These are phyloP conservation scores for Pezicula radicicola DNA, from an alignment of 2,329 filamentous ascomycete genomes.

Conservation along the genomic window DNA sequence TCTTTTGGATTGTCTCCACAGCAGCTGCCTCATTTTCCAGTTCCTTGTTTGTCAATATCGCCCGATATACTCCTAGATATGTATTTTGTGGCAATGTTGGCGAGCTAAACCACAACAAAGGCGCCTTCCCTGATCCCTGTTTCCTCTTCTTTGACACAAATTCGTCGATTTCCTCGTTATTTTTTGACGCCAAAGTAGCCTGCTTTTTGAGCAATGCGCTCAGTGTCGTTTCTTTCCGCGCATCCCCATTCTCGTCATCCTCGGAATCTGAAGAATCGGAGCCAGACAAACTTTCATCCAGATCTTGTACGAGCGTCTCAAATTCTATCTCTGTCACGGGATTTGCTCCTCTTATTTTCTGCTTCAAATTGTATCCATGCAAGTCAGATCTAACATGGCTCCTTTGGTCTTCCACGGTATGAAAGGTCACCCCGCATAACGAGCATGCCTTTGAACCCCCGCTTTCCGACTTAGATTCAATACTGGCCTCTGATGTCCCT, in stretches of 20 bases:
- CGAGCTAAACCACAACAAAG: conserved; percentile 83
- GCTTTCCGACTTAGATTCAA: conserved; percentile 33
- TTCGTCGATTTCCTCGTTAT: conserved; percentile 42
- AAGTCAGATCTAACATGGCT: conserved; percentile 86
- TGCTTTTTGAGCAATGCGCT: conserved; percentile 79
- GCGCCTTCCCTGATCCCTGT: conserved; percentile 61
- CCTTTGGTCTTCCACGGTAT: conserved; percentile 75
- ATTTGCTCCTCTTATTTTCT: conserved; percentile 72
- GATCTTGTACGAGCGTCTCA: conserved; percentile 76
- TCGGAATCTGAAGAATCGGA: conserved; percentile 72
- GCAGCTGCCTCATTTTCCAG: conserved; percentile 60
- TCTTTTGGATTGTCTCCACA: conserved; percentile 66
- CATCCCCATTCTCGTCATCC: conserved; percentile 53
- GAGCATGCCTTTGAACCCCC: conserved; percentile 72
- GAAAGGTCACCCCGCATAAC: conserved; percentile 72
- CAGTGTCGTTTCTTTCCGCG: conserved; percentile 66
- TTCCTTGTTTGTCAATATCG: conserved; percentile 73
- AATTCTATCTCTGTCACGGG: conserved; percentile 81
- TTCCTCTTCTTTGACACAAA: conserved; percentile 45
- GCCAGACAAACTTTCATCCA: conserved; percentile 91
- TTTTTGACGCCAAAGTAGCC: conserved; percentile 61
- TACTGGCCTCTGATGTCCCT: conserved; percentile 30
- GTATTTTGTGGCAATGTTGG: conserved; percentile 71
- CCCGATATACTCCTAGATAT: conserved; percentile 82
- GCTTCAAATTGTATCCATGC: conserved; percentile 92